Conservation (phyloP, 2,329 filamentous ascomycete species). For the Cercospora sp. region DNA sequence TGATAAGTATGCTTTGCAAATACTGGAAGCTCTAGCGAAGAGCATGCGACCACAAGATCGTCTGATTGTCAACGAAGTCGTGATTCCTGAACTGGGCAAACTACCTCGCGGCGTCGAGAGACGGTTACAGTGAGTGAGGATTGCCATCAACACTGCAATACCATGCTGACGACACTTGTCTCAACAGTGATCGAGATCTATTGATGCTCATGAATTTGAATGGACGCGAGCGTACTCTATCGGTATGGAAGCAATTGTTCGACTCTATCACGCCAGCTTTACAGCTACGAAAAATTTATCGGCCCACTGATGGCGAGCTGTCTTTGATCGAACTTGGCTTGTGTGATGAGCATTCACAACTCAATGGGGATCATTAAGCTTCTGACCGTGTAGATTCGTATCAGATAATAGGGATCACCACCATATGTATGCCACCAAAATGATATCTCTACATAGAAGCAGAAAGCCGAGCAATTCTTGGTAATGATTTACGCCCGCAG, state of each 20-base stretch:
- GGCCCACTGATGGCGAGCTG: neutral
- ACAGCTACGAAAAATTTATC: neutral
- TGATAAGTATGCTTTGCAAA: conserved; percentile 12
- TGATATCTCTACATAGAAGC: no score
- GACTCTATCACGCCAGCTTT: neutral
- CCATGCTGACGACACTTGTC: neutral
- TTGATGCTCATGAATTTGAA: neutral
- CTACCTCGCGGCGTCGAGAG: neutral
- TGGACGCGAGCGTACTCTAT: neutral
- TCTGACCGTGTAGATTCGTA: no score
- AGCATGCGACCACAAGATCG: neutral
- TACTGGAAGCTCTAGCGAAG: neutral
- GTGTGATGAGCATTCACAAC: neutral
- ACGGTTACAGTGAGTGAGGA: neutral
- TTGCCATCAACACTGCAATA: no score
- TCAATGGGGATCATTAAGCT: neutral
- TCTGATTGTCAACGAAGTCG: neutral
- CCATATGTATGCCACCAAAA: no score
- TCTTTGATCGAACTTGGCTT: neutral
- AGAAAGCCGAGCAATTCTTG: no score
- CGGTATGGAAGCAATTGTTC: neutral
- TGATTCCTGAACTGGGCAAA: neutral
- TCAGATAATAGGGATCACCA: no score
- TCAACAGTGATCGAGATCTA: neutral
- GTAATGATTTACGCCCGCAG: no score